phyloP scores from a whole-genome alignment of 345 rosid genomes.

The Gynandropsis gynandra region DNA sequence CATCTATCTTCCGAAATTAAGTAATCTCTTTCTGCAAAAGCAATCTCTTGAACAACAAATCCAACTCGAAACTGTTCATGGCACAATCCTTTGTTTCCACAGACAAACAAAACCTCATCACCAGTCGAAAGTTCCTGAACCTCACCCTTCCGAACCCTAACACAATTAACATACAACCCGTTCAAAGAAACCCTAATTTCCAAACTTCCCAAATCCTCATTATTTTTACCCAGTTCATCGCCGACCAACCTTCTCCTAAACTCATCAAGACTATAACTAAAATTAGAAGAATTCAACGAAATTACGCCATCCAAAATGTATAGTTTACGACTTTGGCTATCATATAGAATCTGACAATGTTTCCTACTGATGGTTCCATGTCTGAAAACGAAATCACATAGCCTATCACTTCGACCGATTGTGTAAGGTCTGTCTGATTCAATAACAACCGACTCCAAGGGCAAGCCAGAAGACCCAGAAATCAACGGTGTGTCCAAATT shows the following conservation, averaged over 20 bases:
- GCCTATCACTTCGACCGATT: constrained; percentile 43
- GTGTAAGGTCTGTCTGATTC: constrained; percentile 48
- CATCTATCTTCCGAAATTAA: constrained; percentile 18
- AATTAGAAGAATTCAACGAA: constrained; percentile 9
- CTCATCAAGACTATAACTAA: constrained; percentile 28
- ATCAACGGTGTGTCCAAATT: constrained; percentile 44
- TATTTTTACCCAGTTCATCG: constrained; percentile 30
- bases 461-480: constrained; percentile 37
- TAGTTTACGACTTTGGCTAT: constrained; percentile 38
- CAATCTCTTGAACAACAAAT: constrained; percentile 51
- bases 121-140: constrained; percentile 44
- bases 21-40: constrained; percentile 34
- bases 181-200: constrained; percentile 39
- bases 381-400: constrained; percentile 42
- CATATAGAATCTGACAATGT: constrained; percentile 69
- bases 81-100: constrained; percentile 40
- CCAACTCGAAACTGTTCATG: constrained; percentile 42
- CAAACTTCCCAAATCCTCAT: constrained; percentile 17
- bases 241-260: constrained; percentile 35
- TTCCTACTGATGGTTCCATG: constrained; percentile 51
- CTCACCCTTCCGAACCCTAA: constrained; percentile 33
- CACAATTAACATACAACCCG: constrained; percentile 64
- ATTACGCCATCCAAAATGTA: constrained; percentile 50
- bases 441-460: constrained; percentile 32
- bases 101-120: constrained; percentile 72